phyloP scores from a whole-genome alignment of 176 grass and related monocot genomes.

The Chloris gayana region DNA sequence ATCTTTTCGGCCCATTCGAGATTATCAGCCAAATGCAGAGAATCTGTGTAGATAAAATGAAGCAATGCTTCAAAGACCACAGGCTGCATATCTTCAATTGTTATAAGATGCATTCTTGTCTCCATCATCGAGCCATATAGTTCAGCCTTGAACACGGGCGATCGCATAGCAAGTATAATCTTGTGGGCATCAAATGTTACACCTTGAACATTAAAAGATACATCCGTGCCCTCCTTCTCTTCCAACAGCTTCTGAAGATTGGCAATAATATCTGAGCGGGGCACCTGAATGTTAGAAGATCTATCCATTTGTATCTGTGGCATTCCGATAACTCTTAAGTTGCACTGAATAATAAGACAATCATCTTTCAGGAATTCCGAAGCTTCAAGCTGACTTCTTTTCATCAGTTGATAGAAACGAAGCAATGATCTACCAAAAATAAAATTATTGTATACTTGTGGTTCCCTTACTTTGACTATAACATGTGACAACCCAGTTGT shows the following conservation, averaged over 20 bases:
- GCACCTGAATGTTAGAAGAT: not conserved
- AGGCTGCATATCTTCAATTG: not conserved
- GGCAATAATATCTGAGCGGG: not conserved
- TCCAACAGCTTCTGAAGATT: not conserved
- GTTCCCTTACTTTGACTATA: not conserved
- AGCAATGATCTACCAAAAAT: not conserved
- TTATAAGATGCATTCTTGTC: not conserved
- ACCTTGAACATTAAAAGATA: not conserved
- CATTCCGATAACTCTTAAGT: not conserved
- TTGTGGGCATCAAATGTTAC: not conserved
- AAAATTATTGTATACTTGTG: not conserved
- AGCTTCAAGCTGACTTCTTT: not conserved
- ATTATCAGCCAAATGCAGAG: not conserved
- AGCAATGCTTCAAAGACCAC: not conserved
- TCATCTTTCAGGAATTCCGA: not conserved
- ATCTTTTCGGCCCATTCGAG: not conserved
- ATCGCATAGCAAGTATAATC: not conserved
- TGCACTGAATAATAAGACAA: not conserved
- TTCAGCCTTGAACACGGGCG: not conserved
- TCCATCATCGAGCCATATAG: not conserved
- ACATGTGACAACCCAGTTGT: not conserved
- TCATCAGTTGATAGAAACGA: not conserved
- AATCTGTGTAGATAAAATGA: not conserved
- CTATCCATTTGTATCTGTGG: not conserved
- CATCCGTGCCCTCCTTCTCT: not conserved